phyloP scores from a whole-genome alignment of 306 rosid genomes.

The Begonia loranthoides region DNA sequence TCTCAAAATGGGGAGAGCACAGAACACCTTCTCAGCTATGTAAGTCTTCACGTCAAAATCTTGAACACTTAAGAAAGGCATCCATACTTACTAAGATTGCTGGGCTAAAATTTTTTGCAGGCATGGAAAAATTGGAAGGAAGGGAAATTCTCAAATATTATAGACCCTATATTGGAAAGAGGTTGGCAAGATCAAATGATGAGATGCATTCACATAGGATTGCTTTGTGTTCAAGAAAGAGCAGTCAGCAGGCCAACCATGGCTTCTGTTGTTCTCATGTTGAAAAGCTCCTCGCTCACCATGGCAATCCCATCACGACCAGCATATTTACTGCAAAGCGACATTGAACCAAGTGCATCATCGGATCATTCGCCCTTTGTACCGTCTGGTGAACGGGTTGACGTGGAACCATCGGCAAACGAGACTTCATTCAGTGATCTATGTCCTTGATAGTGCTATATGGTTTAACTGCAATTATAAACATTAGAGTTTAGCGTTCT shows the following conservation, averaged over 20 bases:
- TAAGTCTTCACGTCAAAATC: slow-evolving; percentile 13
- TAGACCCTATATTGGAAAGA: slow-evolving; percentile 18
- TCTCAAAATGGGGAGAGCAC: slow-evolving; percentile 9
- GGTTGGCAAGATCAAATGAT: slow-evolving; percentile 13
- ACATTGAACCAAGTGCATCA: background rate
- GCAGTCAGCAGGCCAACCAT: slow-evolving; percentile 30
- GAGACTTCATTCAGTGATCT: no score
- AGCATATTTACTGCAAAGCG: slow-evolving; percentile 16
- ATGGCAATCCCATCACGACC: slow-evolving; percentile 20
- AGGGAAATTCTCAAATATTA: slow-evolving; percentile 13
- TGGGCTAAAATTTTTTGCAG: slow-evolving; percentile 8
- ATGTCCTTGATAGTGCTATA: no score
- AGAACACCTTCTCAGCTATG: slow-evolving; percentile 23
- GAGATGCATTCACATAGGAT: slow-evolving; percentile 49
- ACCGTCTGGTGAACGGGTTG: no score
- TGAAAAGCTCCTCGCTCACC: slow-evolving; percentile 15
- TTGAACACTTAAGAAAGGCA: no score
- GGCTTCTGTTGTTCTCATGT: slow-evolving; percentile 20
- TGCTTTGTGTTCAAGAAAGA: slow-evolving; percentile 43
- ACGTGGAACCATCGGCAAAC: no score
- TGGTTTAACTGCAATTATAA: no score
- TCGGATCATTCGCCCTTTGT: no score
- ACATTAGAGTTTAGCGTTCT: no score
- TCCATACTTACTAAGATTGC: background rate
- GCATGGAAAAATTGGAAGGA: slow-evolving; percentile 39